Evolutionary conservation across 176 grass and related monocot species (phyloP).

Genomic region (Hsuehochloa calcarea): DNA sequence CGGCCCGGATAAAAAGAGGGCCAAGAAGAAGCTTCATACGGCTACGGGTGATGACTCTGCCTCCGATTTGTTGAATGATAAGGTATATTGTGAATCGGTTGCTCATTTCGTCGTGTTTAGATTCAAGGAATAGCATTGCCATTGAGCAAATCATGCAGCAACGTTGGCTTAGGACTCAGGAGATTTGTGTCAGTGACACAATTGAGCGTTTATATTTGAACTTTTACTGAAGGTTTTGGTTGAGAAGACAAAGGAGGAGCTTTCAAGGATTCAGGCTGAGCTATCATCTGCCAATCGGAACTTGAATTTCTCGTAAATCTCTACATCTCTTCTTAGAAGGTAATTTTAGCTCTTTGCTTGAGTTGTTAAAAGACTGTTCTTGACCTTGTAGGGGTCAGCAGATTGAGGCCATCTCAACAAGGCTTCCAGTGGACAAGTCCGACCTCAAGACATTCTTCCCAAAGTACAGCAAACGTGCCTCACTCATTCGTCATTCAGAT

Average conservation of each 20-base stretch:
- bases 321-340: background rate
- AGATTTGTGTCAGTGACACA: background rate
- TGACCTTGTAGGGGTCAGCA: constrained; percentile 55
- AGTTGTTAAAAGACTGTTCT: background rate
- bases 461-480: constrained; percentile 34
- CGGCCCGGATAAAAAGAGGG: constrained; percentile 52
- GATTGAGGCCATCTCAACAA: constrained; percentile 80
- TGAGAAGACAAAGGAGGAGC: constrained; percentile 84
- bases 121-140: background rate
- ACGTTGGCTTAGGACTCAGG: background rate
- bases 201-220: background rate
- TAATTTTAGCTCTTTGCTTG: background rate
- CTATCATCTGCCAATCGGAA: constrained; percentile 62
- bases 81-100: constrained; percentile 33
- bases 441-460: constrained; percentile 86
- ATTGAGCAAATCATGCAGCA: background rate
- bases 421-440: constrained; percentile 70
- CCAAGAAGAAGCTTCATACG: constrained; percentile 50
- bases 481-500: background rate
- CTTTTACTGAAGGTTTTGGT: constrained; percentile 57
- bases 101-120: background rate
- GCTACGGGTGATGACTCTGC: constrained; percentile 25
- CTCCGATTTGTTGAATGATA: constrained; percentile 53
- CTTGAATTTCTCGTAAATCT: constrained; percentile 69
- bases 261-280: constrained; percentile 81